Evolutionary conservation across 2,329 filamentous ascomycete species (phyloP), one percentile per base, ranked within the genome.

Genomic region (Aspergillus terreus): DNA sequence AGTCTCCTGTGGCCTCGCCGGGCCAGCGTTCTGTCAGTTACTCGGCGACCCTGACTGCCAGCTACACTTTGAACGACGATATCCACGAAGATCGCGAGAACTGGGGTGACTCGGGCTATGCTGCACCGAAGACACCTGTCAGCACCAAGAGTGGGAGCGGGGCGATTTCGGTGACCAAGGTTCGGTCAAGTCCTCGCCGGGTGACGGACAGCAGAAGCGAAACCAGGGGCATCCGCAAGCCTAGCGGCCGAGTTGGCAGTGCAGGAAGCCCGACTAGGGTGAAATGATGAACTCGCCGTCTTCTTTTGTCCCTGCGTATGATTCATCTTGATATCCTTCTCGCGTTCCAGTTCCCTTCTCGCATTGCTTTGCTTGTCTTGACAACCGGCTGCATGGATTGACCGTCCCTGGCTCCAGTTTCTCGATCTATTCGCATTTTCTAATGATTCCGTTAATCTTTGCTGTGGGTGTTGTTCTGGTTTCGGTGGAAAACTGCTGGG

Each of bases 21-120:
- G 52, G 79, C 77, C 62, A 79, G 69, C 80, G 89, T 44, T 88
- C 90, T 0, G 81, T 88, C 51, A 91, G 87, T 69, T 88, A 90
- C 69, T 86, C 83, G 4, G 86, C 85, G 3, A 88, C 85, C 3
- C 85, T 87, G 11, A 88, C 87, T 0, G 85, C 86, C 2, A 84
- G 83, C 52, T 85, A 84, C 62, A 77, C 78, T 33, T 71, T 81
- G 21, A 80, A 86, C 50, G 83, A 87, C 62, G 86, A 87, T 35
- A 68, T 73, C 21, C 70, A 74, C 17, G 82, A 87, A 54, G 87
- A 90, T 59, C 80, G 82, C 10, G 87, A 90, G 66, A 90, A 90
- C 61, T 67, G 84, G 84, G 70, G 63, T 61, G 76, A 69, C 48
- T 21, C 48, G 52, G 19, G 57, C 52, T 42, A 67, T 53, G 58